Percentiles rank a stretch among this genome's conserved stretches.
phyloP scores from a whole-genome alignment of 2,329 filamentous ascomycete species.

The Beauveria australis region DNA sequence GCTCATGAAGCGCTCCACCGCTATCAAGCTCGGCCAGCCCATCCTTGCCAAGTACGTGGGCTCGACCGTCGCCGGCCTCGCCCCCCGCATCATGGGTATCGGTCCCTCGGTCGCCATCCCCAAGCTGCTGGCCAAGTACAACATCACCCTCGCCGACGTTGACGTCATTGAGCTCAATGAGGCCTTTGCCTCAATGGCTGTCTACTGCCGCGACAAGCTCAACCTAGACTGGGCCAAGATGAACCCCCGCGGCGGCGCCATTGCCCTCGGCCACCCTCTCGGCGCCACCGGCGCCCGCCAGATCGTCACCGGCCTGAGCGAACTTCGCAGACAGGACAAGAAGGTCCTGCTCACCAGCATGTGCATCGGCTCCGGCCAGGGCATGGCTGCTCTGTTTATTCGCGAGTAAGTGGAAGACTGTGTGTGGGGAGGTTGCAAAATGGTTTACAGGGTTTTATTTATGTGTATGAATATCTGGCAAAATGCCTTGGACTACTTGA shows the following conservation, averaged over 20 bases:
- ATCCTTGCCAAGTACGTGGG: slow-evolving; percentile 93
- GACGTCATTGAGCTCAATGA: slow-evolving; percentile 95
- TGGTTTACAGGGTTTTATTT: background rate
- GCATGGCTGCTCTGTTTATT: slow-evolving; percentile 59
- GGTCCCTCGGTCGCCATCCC: slow-evolving; percentile 65
- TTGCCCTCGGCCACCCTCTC: slow-evolving; percentile 76
- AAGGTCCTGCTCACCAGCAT: slow-evolving; percentile 89
- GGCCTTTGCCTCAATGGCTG: slow-evolving; percentile 95
- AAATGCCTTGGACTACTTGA: background rate
- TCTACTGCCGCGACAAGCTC: slow-evolving; percentile 75
- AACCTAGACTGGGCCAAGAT: slow-evolving; percentile 67
- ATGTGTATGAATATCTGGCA: slow-evolving; percentile 11
- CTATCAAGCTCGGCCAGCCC: slow-evolving; percentile 77
- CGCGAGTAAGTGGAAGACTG: background rate
- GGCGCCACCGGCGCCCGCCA: slow-evolving; percentile 70
- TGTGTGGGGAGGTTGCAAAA: background rate
- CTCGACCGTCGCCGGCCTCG: slow-evolving; percentile 80
- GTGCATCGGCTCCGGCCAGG: slow-evolving; percentile 67
- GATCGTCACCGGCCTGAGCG: slow-evolving; percentile 83
- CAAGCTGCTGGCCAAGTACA: slow-evolving; percentile 78
- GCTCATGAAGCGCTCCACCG: slow-evolving; percentile 89
- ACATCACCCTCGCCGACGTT: slow-evolving; percentile 70
- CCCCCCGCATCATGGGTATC: slow-evolving; percentile 95
- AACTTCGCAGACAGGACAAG: slow-evolving; percentile 76
- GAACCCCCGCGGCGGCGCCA: slow-evolving; percentile 74